Conservation (phyloP, 768 basidiomycete genomes). For the Cubamyces lactineus region DNA sequence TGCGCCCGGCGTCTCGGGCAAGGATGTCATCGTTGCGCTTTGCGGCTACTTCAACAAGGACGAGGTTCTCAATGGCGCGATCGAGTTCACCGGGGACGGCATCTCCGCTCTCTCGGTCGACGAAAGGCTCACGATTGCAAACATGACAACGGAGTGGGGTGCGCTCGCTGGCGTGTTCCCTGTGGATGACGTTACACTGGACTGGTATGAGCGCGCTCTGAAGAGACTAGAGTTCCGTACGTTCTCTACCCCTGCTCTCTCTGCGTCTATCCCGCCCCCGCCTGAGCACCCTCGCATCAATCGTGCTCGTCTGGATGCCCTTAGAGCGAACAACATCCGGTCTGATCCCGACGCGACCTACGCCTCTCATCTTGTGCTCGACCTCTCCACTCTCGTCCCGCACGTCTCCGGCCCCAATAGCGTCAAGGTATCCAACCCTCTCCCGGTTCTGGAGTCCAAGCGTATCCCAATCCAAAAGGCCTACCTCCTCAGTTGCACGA, state of each 20-base stretch:
- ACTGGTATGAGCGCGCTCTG: constrained; percentile 84
- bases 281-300: constrained; percentile 90
- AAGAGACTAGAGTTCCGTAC: constrained; percentile 75
- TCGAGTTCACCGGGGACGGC: constrained; percentile 95
- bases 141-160: constrained; percentile 99
- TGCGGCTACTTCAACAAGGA: constrained; percentile 96
- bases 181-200: constrained; percentile 75
- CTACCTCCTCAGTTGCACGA: constrained; percentile 97
- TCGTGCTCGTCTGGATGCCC: constrained; percentile 62
- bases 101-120: constrained; percentile 79
- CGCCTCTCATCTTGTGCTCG: constrained; percentile 85
- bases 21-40: constrained; percentile 96
- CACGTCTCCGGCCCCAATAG: constrained; percentile 98
- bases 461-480: constrained; percentile 92
- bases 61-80: constrained; percentile 94
- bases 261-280: constrained; percentile 62
- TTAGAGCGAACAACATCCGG: constrained; percentile 53
- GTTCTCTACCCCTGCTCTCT: constrained; percentile 58
- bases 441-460: constrained; percentile 76
- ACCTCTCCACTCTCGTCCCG: constrained; percentile 92
- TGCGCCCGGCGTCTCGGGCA: constrained; percentile 90
- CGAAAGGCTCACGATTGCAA: constrained; percentile 94
- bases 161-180: constrained; percentile 96
- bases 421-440: constrained; percentile 94
- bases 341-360: constrained; percentile 85